Evolutionary conservation across 2,329 filamentous ascomycete genomes (phyloP).

Genomic region (Stachybotrys chartarum): DNA sequence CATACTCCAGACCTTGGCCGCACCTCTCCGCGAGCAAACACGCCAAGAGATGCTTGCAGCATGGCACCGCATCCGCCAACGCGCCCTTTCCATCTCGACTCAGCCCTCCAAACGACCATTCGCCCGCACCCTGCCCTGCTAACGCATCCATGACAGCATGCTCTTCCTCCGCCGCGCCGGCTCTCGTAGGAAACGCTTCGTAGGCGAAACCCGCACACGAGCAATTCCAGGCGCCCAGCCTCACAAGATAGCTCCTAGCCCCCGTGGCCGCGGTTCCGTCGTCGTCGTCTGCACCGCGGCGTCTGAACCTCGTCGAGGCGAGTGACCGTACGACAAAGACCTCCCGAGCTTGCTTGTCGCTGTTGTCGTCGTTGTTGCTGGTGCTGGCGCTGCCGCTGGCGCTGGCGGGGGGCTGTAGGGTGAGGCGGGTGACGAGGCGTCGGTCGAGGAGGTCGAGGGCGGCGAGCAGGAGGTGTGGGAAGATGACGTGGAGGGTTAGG

Average conservation of each 20-base stretch:
- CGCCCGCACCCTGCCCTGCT: not conserved
- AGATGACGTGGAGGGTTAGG: constrained; percentile 78
- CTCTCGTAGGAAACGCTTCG: constrained; percentile 47
- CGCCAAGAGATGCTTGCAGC: constrained; percentile 85
- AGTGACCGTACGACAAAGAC: constrained; percentile 62
- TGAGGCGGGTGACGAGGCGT: constrained; percentile 55
- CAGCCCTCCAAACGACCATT: constrained; percentile 43
- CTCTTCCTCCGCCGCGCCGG: not conserved
- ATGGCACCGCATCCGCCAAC: constrained; percentile 37
- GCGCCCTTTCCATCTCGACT: constrained; percentile 26
- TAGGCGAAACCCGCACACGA: constrained; percentile 81
- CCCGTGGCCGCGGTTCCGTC: constrained; percentile 6
- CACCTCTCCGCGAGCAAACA: constrained; percentile 69
- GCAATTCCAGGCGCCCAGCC: constrained; percentile 75
- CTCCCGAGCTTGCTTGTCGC: constrained; percentile 4
- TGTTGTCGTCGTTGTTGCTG: not conserved
- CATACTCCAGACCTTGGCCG: constrained; percentile 44
- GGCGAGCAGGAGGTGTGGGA: constrained; percentile 72
- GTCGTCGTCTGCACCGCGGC: constrained; percentile 1
- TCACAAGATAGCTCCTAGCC: constrained; percentile 57
- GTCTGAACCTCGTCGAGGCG: constrained; percentile 22
- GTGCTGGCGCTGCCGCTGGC: not conserved
- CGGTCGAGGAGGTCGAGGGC: constrained; percentile 85
- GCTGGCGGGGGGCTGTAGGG: constrained; percentile 1
- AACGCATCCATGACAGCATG: not conserved